Base-by-base conservation (phyloP, 2,329 filamentous ascomycete species). In the Dothideomycetes sp. region DNA sequence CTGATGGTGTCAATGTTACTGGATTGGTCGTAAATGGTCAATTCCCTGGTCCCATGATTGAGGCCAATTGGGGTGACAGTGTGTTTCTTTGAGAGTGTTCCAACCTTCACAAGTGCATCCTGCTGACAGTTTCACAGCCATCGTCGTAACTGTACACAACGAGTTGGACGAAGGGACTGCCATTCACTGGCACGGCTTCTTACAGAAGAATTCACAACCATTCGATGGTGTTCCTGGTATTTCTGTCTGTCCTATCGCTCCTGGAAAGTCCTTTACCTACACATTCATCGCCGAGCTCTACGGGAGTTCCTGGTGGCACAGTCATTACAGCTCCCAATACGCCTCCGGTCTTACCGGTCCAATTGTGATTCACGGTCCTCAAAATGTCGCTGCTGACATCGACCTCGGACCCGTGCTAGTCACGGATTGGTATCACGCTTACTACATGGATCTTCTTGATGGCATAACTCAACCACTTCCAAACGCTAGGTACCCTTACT, bases 101-200 rank as follows among this genome's bases (percentile, higher is more conserved):
- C 16, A 19, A 36, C 9, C 16, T 18, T 12, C 17, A 11, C 12
- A 18, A 17, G 3, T 8, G 3, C 37, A 63, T 16, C 48, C 54
- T 45, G 50, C 48, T 24, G 49, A 53, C 36, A 46, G 45, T 19
- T 52, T 56, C 31, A 40, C 52, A 37, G 31, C 18, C 46, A 46
- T 52, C 34, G 42, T 48, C 31, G 49, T 62, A 15, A 52, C 49
- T 4, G 56, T 63, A 7, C 46, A 48, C 17, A 65, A 65, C 45
- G 44, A 54, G 17, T 51, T 60, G 7, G 42, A 50, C 22, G 54
- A 60, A 37, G 57, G 57, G 2, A 64, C 60, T 7, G 47, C 59
- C 1, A 47, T 68, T 4, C 64, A 68, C 41, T 66, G 58, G 52
- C 64, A 68, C 48, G 64, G 64, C 3, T 36, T 61, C 3, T 47